These are phyloP conservation scores for Plenodomus biglobosus DNA, from an alignment of 2,329 filamentous ascomycete species.

Conservation along the genomic window DNA sequence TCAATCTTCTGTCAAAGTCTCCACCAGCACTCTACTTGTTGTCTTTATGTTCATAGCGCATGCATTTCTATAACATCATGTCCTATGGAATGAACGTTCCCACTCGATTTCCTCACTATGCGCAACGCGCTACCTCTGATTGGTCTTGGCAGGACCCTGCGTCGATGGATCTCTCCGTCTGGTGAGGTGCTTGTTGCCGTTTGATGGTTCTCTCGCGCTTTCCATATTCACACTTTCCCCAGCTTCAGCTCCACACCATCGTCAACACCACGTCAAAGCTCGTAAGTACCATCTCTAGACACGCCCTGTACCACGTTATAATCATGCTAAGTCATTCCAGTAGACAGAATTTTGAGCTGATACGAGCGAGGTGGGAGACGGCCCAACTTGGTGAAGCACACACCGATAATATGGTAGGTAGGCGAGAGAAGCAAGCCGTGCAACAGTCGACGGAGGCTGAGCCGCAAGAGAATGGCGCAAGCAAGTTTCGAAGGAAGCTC, in stretches of 20 bases:
- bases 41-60: no score
- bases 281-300: not conserved
- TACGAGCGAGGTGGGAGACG: conserved; percentile 40
- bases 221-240: conserved; percentile 15
- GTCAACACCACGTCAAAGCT: not conserved
- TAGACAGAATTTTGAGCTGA: conserved; percentile 33
- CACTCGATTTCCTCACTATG: not conserved
- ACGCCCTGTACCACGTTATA: conserved; percentile 15
- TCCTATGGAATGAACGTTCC: not conserved
- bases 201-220: conserved; percentile 12
- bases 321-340: conserved; percentile 42
- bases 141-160: not conserved
- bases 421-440: conserved; percentile 23
- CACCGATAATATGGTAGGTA: conserved; percentile 29
- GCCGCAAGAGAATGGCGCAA: conserved; percentile 10
- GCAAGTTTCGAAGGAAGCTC: conserved; percentile 39
- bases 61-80: not conserved
- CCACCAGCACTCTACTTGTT: not conserved
- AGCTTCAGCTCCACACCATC: conserved; percentile 10
- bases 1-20: not conserved
- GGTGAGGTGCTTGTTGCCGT: conserved; percentile 12
- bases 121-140: not conserved
- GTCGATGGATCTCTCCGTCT: conserved; percentile 3
- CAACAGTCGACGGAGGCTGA: conserved; percentile 15
- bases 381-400: conserved; percentile 14